Base-by-base conservation (phyloP, 768 basidiomycete species). In the Psilocybe sp. region DNA sequence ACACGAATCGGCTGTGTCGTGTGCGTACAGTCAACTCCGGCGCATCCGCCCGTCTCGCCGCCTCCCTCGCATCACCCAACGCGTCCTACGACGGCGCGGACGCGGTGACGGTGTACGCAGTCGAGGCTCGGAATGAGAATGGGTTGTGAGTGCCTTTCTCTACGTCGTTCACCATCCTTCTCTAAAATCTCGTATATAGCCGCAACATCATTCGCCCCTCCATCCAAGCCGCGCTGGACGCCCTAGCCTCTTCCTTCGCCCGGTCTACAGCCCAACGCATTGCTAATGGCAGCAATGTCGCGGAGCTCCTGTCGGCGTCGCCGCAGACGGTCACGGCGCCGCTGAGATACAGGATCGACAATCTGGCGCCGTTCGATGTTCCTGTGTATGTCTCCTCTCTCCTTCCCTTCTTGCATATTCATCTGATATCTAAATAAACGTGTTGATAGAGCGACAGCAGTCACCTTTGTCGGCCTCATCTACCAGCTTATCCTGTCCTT, bases 301-400 rank as follows among this genome's bases (percentile, higher is more conserved):
- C 60, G 1, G 46, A 60, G 1, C 50, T 87, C 18, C 64, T 85
- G 23, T 55, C 63, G 12, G 66, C 53, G 1, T 81, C 84, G 0
- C 84, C 85, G 0, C 67, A 71, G 46, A 71, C 80, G 1, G 60
- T 87, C 23, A 65, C 70, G 1, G 55, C 65, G 10, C 82, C 86
- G 0, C 56, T 84, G 2, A 66, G 60, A n/a, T 84, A 76, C 51
- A 73, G 61, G 1, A 47, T 80, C 15, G 46, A 69, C 38, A 85
- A 87, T 50, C 57, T 82, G 1, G 64, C 75, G 28, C 82, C 85
- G 0, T 87, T 86, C 54, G 74, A 84, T 56, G 63, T 77, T n/a
- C 77, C 83, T 31, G 80, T 79, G 82, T 85, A 73, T 14, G 81
- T 67, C 12, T 23, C 38, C 40, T 9, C 20, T 32, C 38, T 14